Base-by-base conservation (phyloP, 179 eudicot genomes). In the Corrigiola litoralis region DNA sequence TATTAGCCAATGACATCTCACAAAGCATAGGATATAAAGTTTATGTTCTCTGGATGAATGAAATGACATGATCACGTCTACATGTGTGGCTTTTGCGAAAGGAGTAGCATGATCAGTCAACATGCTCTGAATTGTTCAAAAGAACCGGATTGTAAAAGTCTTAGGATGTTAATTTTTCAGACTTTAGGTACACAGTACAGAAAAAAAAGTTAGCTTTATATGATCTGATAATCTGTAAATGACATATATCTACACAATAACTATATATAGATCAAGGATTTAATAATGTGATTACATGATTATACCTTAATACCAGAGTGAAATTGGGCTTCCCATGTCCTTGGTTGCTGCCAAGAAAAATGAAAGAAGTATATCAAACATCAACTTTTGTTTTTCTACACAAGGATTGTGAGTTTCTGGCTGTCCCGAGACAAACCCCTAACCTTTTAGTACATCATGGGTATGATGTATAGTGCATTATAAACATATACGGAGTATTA, bases 271-370 rank as follows among this genome's bases (percentile, higher is more conserved):
- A 21, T 48, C 48, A 27, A 9, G 7, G 28, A 36, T 51, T 50
- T 24, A 31, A 4, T 12, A 24, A 60, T 46, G 18, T 28, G 56
- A 68, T 40, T 40, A 40, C 12, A 55, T 42, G 24, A 31, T 5
- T 33, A 52, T 77, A 80, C 84, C 84, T 77, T 80, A 42, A 80
- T 80, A 31, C 84, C 84, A 21, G 84, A 80, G 63, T 80, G 84
- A 51, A 80, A 80, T 58, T 80, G 84, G 1, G 84, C 81, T 63
- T 80, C 84, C 84, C 84, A 80, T 64, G 84, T 80, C 65, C 84
- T 77, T 63, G 84, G 84, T 56, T 80, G 79, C 84, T 80, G 79
- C 57, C 38, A 61, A 56, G 6, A 23, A 63, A 62, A 68, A 42
- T 24, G 28, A 54, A 18, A 48, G 17, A 61, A 10, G 3, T 24